Evolutionary conservation across 176 grass and related monocot genomes (phyloP).

Genomic region (Oryza glumipatula): DNA sequence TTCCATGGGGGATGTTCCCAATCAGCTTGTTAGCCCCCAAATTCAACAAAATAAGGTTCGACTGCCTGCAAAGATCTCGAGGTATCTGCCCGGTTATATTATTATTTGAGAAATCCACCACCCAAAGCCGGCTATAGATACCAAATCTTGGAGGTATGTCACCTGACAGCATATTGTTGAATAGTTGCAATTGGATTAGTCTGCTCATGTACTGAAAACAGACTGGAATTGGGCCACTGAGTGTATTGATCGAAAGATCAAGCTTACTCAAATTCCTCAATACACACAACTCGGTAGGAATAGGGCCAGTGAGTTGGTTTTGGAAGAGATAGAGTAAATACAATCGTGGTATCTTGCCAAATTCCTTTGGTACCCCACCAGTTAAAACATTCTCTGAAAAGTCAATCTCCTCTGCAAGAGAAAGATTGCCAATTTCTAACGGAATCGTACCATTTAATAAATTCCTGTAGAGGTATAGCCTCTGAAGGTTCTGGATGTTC

Average conservation of each 20-base stretch:
- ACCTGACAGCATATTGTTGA: constrained; percentile 79
- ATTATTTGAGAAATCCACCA: constrained; percentile 96
- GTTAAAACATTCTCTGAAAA: constrained; percentile 95
- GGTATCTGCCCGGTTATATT: constrained; percentile 87
- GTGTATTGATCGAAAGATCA: constrained; percentile 94
- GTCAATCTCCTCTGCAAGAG: constrained; percentile 69
- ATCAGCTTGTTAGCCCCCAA: constrained; percentile 76
- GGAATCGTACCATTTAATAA: constrained; percentile 85
- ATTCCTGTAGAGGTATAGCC: constrained; percentile 89
- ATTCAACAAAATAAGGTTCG: constrained; percentile 95
- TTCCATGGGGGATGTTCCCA: constrained; percentile 82
- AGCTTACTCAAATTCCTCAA: constrained; percentile 86
- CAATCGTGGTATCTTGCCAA: constrained; percentile 71
- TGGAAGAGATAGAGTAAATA: constrained; percentile 85
- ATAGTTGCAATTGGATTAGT: constrained; percentile 87
- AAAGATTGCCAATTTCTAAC: constrained; percentile 73
- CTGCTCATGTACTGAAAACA: constrained; percentile 86
- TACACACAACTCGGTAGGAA: constrained; percentile 71
- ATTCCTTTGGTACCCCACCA: constrained; percentile 76
- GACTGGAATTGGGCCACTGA: constrained; percentile 71
- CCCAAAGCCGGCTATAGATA: constrained; percentile 84
- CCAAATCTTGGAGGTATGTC: constrained; percentile 85
- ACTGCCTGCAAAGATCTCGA: constrained; percentile 73
- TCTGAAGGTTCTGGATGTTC: constrained; percentile 64
- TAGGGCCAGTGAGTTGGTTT: constrained; percentile 79